These are phyloP conservation scores for Euphorbia pulcherrima DNA, from an alignment of 345 rosid species.

Conservation along the genomic window DNA sequence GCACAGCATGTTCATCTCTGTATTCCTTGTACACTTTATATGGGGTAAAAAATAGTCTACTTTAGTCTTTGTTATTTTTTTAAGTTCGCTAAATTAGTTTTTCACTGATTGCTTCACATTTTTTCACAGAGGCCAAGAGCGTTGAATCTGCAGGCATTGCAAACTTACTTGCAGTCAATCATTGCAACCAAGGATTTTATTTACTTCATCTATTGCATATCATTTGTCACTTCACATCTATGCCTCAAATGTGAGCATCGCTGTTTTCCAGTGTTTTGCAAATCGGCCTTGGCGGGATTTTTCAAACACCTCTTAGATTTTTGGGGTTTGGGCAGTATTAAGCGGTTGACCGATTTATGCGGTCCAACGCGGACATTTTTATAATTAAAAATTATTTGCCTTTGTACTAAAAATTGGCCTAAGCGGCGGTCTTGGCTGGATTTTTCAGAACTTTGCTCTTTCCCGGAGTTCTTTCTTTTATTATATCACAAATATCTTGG, in stretches of 20 bases:
- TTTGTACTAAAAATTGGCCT: too few species aligned
- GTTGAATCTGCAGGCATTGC: conserved; percentile 85
- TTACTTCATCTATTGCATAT: conserved; percentile 81
- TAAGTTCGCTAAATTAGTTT: conserved; percentile 12
- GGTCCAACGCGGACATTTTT: too few species aligned
- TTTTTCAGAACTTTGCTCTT: too few species aligned
- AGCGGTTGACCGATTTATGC: too few species aligned
- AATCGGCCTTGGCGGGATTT: too few species aligned
- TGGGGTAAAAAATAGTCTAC: conserved; percentile 53
- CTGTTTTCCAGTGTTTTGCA: conserved; percentile 7
- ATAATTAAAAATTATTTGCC: too few species aligned
- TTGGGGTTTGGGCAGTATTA: too few species aligned
- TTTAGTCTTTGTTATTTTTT: background rate
- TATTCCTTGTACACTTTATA: conserved; percentile 81
- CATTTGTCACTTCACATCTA: conserved; percentile 82
- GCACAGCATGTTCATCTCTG: conserved; percentile 80
- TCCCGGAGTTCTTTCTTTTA: background rate
- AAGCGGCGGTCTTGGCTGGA: too few species aligned
- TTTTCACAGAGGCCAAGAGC: conserved; percentile 74
- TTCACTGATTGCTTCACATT: conserved; percentile 13
- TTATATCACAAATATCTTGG: background rate
- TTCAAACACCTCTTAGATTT: too few species aligned
- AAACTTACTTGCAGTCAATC: conserved; percentile 74
- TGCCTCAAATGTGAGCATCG: conserved; percentile 75
- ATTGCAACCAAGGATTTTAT: conserved; percentile 87